Evolutionary conservation across 2,329 filamentous ascomycete species (phyloP).

Genomic region (Pleoardoris graminearum): DNA sequence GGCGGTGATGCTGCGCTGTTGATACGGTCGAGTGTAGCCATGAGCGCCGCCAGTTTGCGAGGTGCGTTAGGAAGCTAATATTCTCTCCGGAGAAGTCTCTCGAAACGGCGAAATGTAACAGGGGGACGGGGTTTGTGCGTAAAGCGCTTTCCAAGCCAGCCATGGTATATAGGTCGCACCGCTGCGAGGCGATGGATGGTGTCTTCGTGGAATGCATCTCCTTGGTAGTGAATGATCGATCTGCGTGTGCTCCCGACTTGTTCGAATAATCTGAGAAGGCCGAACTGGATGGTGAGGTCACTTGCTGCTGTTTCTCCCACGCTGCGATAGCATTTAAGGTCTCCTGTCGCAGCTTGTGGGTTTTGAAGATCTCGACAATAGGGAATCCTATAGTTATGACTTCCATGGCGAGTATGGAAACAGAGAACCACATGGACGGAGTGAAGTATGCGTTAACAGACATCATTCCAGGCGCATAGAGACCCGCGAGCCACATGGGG

Average conservation of each 20-base stretch:
- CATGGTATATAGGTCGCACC: slow-evolving; percentile 41
- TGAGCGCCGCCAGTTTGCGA: slow-evolving; percentile 38
- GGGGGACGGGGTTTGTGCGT: slow-evolving; percentile 33
- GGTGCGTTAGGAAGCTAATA: slow-evolving; percentile 40
- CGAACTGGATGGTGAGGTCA: slow-evolving; percentile 9
- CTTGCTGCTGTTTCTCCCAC: slow-evolving; percentile 37
- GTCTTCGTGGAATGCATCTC: slow-evolving; percentile 15
- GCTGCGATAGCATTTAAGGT: slow-evolving; percentile 38
- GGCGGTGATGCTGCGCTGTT: slow-evolving; percentile 26
- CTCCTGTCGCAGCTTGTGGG: slow-evolving; percentile 33
- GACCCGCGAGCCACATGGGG: slow-evolving; percentile 39
- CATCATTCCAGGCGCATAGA: slow-evolving; percentile 36
- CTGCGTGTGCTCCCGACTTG: slow-evolving; percentile 23
- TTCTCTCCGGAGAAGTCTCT: slow-evolving; percentile 44
- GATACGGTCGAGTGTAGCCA: slow-evolving; percentile 31
- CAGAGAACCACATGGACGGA: slow-evolving; percentile 35
- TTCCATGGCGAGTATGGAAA: slow-evolving; percentile 41
- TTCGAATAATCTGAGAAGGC: slow-evolving; percentile 9
- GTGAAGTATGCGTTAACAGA: slow-evolving; percentile 29
- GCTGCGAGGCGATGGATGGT: slow-evolving; percentile 31
- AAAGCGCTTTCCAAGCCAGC: slow-evolving; percentile 39
- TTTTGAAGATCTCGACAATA: slow-evolving; percentile 33
- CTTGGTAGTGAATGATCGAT: slow-evolving; percentile 16
- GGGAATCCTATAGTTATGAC: slow-evolving; percentile 36
- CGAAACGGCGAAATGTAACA: slow-evolving; percentile 38